A percentile compares a stretch with the other conserved stretches of the same genome.
phyloP scores from a whole-genome alignment of 1,284 basidiomycete genomes.

The Trichosporon sp. region DNA sequence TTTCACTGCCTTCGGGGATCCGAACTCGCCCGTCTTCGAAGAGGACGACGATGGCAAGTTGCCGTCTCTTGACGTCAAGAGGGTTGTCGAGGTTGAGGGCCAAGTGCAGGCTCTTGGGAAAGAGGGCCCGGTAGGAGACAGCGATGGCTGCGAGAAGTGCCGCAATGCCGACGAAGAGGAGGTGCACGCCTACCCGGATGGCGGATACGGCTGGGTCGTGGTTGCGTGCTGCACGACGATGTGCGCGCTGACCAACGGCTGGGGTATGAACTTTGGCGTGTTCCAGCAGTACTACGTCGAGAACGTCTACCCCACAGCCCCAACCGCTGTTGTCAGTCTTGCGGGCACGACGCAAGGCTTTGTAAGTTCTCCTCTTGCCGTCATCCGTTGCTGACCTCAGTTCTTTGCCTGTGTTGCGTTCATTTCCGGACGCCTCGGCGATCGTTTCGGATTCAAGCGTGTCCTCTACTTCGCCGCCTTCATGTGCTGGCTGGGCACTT shows the following conservation, averaged over 20 bases:
- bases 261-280: slow-evolving; percentile 45
- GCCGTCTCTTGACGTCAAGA: neutral
- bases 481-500: slow-evolving; percentile 39
- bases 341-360: slow-evolving; percentile 26
- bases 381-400: neutral
- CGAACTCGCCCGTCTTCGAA: slow-evolving; percentile 15
- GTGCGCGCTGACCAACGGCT: slow-evolving; percentile 38
- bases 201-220: slow-evolving; percentile 52
- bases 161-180: neutral
- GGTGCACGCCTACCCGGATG: slow-evolving; percentile 50
- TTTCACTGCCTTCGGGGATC: neutral
- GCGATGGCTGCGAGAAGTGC: slow-evolving; percentile 11
- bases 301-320: slow-evolving; percentile 28
- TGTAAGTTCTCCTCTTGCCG: neutral
- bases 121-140: neutral
- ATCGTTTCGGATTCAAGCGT: slow-evolving; percentile 41
- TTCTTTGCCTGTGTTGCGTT: slow-evolving; percentile 22
- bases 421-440: slow-evolving; percentile 28
- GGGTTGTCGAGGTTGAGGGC: neutral
- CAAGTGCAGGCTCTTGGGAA: too few relatives aligned
- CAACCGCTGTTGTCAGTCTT: slow-evolving; percentile 36
- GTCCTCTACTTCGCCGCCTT: slow-evolving; percentile 32
- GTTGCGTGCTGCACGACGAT: slow-evolving; percentile 41
- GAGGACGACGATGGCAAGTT: slow-evolving; percentile 16
- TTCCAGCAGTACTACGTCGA: slow-evolving; percentile 45